phyloP scores from a whole-genome alignment of 1,139 yeast species.

The Geotrichum cucujoidarum region DNA sequence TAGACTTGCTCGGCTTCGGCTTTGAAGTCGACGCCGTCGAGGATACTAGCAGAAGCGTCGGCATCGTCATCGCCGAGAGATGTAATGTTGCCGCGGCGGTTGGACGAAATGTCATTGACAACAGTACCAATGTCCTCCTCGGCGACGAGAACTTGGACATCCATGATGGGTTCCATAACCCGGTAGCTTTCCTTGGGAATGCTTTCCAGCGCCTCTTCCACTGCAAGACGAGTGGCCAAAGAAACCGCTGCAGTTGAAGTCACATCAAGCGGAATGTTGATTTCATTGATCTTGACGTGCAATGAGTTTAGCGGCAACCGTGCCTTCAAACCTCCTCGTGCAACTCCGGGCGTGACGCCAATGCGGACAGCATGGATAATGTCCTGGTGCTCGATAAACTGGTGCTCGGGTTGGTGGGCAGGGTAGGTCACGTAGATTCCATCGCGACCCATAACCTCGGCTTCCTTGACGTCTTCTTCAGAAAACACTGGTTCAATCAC shows the following conservation, averaged over 20 bases:
- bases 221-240: slow-evolving; percentile 43
- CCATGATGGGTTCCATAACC: slow-evolving; percentile 84
- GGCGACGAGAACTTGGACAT: slow-evolving; percentile 59
- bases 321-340: slow-evolving; percentile 66
- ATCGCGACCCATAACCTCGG: slow-evolving; percentile 33
- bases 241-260: slow-evolving; percentile 42
- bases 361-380: slow-evolving; percentile 34
- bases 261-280: slow-evolving; percentile 55
- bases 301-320: slow-evolving; percentile 64
- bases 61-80: slow-evolving; percentile 38
- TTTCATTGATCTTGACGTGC: slow-evolving; percentile 46
- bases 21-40: slow-evolving; percentile 24
- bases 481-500: slow-evolving; percentile 50
- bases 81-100: slow-evolving; percentile 61
- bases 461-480: slow-evolving; percentile 35
- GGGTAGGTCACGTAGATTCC: slow-evolving; percentile 41
- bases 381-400: slow-evolving; percentile 25
- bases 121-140: slow-evolving; percentile 78
- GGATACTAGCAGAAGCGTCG: slow-evolving; percentile 16
- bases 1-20: slow-evolving; percentile 35
- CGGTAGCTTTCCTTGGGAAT: slow-evolving; percentile 39
- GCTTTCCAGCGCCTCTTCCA: slow-evolving; percentile 40
- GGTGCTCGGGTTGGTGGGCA: slow-evolving; percentile 27
- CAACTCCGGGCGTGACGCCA: slow-evolving; percentile 60
- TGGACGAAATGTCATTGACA: slow-evolving; percentile 71